Base-by-base conservation (phyloP, 768 basidiomycete species). In the Cyathus striatus region DNA sequence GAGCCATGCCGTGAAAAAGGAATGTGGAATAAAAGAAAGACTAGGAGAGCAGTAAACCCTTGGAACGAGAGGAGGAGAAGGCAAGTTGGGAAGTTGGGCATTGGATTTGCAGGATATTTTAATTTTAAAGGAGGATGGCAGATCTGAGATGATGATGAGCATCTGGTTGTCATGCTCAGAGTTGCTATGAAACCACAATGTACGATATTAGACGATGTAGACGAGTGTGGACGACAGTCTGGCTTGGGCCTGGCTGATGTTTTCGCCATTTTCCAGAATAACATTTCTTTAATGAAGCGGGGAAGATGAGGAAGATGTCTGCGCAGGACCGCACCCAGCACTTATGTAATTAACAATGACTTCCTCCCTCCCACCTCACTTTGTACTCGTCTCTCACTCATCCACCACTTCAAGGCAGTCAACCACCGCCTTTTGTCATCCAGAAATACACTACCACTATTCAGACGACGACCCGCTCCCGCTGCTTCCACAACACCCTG, bases 391-490 rank as follows among this genome's bases (percentile, higher is more conserved):
- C 42, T 66, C 72, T 9, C 57, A 73, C 18, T 63, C 66, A 23
- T 55, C 58, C 39, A 40, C 70, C 17, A 57, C 52, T 22, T 49
- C 63, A 23, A 61, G 59, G 1, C 54, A 70, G 2, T 63, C 65
- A 9, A 70, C 68, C 23, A 66, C 66, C 22, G 65, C 72, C n/a
- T 68, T 86, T 39, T 63, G 73, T 9, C 89, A 91, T 54, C 85
- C 86, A 4, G 64, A 68, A 33, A 81, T 92, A 14, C 83, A 90
- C 51, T 90, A 90, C 57, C 84, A 87, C 52, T 91, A 87, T 55
- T 75, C 78, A 16, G 87, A 92, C 52, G 90, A 92, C 55, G 72
- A 82, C 0, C 81, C 86, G 3, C 60, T 78, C n/a, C 61, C 76
- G 9, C 62, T 90, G 10, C 62, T 88, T 30, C 81, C 85, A 4